Evolutionary conservation across 1,284 basidiomycete species (phyloP).

Genomic region (Fomitiporia mediterranea): DNA sequence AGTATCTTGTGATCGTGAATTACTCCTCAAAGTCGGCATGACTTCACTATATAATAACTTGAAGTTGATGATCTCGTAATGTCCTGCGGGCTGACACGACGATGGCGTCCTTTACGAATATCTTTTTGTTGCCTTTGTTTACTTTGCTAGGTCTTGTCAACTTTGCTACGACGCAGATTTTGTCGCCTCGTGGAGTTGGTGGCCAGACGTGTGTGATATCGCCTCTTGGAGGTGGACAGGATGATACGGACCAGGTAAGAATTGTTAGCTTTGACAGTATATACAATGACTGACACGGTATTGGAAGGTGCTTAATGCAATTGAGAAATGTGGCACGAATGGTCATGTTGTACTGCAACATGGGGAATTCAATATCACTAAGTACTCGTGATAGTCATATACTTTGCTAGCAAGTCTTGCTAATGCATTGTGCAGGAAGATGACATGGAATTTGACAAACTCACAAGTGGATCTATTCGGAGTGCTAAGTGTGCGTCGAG

Average conservation of each 20-base stretch:
- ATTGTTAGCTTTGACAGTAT: neutral
- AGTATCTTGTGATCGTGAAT: too few species aligned
- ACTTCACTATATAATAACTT: too few species aligned
- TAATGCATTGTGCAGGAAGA: constrained; percentile 38
- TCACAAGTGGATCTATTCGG: constrained; percentile 52
- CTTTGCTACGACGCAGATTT: neutral
- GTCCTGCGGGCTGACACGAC: too few species aligned
- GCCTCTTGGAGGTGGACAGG: constrained; percentile 37
- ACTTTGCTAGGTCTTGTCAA: too few species aligned
- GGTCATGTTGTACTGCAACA: constrained; percentile 24
- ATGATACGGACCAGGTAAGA: constrained; percentile 40
- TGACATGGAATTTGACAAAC: constrained; percentile 54
- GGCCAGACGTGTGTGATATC: constrained; percentile 32
- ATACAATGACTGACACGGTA: neutral
- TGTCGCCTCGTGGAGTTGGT: neutral
- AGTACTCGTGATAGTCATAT: constrained; percentile 17
- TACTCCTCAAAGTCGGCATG: too few species aligned
- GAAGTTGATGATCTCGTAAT: too few species aligned
- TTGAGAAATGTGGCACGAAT: constrained; percentile 27
- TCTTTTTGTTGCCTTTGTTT: too few species aligned
- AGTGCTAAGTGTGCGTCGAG: constrained; percentile 40
- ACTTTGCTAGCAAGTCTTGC: neutral
- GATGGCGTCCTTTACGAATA: too few species aligned
- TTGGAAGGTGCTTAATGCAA: constrained; percentile 22
- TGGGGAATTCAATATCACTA: constrained; percentile 15